A percentile compares a stretch with the other conserved stretches of the same genome.
Evolutionary conservation across 352 stramenopile species (phyloP).

Genomic region (Phytopythium litorale): DNA sequence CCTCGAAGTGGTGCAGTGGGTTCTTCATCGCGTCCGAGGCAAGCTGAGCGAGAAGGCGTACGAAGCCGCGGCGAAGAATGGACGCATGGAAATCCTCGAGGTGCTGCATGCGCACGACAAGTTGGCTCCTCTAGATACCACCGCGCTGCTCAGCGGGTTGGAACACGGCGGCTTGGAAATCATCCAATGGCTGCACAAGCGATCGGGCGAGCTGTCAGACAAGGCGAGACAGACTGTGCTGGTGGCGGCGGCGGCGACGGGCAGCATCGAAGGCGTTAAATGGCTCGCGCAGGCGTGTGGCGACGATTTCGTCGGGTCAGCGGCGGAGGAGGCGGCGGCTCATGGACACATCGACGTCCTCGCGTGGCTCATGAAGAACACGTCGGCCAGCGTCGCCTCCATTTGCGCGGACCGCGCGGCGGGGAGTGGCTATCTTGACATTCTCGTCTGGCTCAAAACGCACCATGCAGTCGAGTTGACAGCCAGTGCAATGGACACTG

Average conservation of each 20-base stretch:
- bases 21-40: conserved; percentile 14
- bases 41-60: conserved; percentile 19
- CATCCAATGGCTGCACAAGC: conserved; percentile 17
- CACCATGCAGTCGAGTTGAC: conserved; percentile 12
- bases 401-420: conserved; percentile 18
- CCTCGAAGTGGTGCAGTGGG: conserved; percentile 13
- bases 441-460: conserved; percentile 19
- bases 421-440: conserved; percentile 14
- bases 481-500: conserved; percentile 16
- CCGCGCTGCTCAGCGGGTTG: conserved; percentile 13
- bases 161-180: conserved; percentile 8
- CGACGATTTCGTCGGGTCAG: conserved; percentile 11
- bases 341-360: conserved; percentile 18
- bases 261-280: conserved; percentile 10
- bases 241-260: conserved; percentile 12
- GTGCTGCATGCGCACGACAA: conserved; percentile 21
- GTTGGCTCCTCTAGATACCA: conserved; percentile 7
- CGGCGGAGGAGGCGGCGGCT: conserved; percentile 18
- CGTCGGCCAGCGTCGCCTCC: conserved; percentile 9
- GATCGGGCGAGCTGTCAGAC: conserved; percentile 11
- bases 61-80: conserved; percentile 14
- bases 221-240: conserved; percentile 11
- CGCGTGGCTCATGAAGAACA: conserved; percentile 11
- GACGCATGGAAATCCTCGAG: conserved; percentile 15
- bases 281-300: conserved; percentile 17